Base-by-base conservation (phyloP, 1,139 yeast species). In the Diutina catenulata region DNA sequence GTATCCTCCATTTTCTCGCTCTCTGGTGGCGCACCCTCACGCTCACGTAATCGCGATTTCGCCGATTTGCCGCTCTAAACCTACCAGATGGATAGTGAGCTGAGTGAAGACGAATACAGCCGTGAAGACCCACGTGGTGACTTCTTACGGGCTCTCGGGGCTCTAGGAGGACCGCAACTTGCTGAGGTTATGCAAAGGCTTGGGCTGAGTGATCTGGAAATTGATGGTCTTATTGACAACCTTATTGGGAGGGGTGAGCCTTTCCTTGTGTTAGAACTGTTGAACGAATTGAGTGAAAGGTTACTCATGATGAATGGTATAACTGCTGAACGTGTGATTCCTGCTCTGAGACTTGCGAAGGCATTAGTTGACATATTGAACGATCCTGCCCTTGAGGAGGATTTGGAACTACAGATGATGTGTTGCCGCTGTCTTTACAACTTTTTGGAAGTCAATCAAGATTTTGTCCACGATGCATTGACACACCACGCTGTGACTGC, bases 381-480 rank as follows among this genome's bases (percentile, higher is more conserved):
- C 18, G 78, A 76, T 42, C 78, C 82, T 0, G 40, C 51, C 3
- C 66, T 78, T 40, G 70, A 68, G 21, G 84, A 76, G 18, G 82
- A 80, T 46, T 62, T 84, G 37, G 96, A 91, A 50, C 55, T 88
- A 28, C 91, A 83, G 52, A 59, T 91, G 33, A 80, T 83, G 38
- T 82, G 94, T 0, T 84, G 95, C 50, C 70, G 96, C 38, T 83
- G 95, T 52, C 62, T 88, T 18, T 81, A 83, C 54, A 88, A 86
- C 53, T 61, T 88, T 39, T 60, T 87, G 43, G 96, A 87, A 51
- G 84, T 82, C 4, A 72, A 80, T 45, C 76, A 76, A 16, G 80
- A 80, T 37, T 73, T 78, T 37, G 71, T 80, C 10, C 71, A 72
- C 41, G 73, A 70, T 39, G 78, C 87, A 4, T 78, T 84, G 6